Percentiles rank a stretch among this genome's conserved stretches.
Conservation (phyloP, 2,329 filamentous ascomycete genomes). For the Hypoxylon sp. region DNA sequence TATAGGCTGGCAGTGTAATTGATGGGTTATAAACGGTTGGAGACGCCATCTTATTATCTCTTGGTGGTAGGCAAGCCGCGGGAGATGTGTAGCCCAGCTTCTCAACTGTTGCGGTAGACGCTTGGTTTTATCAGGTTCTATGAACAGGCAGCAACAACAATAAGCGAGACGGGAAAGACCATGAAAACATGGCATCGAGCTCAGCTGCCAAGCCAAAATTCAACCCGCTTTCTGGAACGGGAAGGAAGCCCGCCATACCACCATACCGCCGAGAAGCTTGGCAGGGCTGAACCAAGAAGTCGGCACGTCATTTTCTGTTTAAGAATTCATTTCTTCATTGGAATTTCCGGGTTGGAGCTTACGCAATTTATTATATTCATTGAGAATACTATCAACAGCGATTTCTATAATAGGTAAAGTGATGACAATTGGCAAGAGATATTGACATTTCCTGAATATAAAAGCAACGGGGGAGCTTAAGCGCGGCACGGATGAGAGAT, state of each 20-base stretch:
- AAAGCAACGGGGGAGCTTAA: not conserved
- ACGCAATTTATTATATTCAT: not conserved
- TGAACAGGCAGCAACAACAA: not conserved
- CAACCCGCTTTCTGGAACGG: not conserved
- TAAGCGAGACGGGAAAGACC: not conserved
- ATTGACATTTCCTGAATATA: not conserved
- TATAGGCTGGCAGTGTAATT: not conserved
- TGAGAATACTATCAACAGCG: no score
- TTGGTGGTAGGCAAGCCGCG: not conserved
- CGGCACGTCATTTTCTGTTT: not conserved
- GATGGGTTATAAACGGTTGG: constrained; percentile 13
- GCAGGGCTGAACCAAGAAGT: not conserved
- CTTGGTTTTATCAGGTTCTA: not conserved
- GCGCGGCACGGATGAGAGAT: not conserved
- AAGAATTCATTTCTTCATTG: not conserved
- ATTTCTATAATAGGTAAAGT: not conserved
- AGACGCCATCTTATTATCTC: constrained; percentile 22
- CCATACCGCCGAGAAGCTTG: not conserved
- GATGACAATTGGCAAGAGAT: no score
- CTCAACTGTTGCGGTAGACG: not conserved
- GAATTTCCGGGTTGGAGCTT: no score
- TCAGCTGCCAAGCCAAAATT: constrained; percentile 1
- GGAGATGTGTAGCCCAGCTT: not conserved
- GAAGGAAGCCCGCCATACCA: not conserved
- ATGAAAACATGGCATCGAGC: not conserved